phyloP scores from a whole-genome alignment of 225 moss, liverwort and hornwort genomes.

The Bryum argenteum region DNA sequence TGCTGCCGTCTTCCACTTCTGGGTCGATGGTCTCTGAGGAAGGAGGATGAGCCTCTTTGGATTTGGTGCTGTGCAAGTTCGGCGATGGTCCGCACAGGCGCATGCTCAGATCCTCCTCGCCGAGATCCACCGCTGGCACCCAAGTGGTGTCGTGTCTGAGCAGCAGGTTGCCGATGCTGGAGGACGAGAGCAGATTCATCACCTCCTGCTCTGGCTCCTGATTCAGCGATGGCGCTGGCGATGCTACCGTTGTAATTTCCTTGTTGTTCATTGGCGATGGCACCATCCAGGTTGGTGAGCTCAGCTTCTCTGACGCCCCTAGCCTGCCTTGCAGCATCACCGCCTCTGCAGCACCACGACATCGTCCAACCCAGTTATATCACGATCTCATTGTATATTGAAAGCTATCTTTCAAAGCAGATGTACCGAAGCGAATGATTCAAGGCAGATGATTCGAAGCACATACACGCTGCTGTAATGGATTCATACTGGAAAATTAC shows the following conservation, averaged over 20 bases:
- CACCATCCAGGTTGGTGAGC: conserved; percentile 23
- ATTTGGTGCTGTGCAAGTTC: not conserved
- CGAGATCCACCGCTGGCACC: not conserved
- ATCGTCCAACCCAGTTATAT: not conserved
- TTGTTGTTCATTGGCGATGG: not conserved
- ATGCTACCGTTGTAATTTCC: not conserved
- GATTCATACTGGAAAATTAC: too few species aligned
- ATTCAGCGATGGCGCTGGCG: not conserved
- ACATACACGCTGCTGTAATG: too few species aligned
- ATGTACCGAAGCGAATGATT: too few species aligned
- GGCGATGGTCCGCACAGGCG: conserved; percentile 28
- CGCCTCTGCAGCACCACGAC: conserved; percentile 33
- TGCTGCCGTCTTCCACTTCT: not conserved
- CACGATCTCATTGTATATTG: not conserved
- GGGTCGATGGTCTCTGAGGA: too few species aligned
- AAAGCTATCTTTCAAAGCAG: too few species aligned
- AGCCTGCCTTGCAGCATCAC: conserved; percentile 35
- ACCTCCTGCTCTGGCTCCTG: conserved; percentile 25
- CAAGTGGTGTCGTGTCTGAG: not conserved
- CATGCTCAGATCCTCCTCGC: conserved; percentile 37
- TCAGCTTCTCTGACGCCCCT: not conserved
- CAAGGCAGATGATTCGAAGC: too few species aligned
- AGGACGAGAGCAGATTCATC: conserved; percentile 37
- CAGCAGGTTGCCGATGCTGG: conserved; percentile 31
- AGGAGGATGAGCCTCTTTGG: too few species aligned